These are phyloP conservation scores for Arachis hypogaea DNA, from an alignment of 306 rosid genomes.

Conservation along the genomic window DNA sequence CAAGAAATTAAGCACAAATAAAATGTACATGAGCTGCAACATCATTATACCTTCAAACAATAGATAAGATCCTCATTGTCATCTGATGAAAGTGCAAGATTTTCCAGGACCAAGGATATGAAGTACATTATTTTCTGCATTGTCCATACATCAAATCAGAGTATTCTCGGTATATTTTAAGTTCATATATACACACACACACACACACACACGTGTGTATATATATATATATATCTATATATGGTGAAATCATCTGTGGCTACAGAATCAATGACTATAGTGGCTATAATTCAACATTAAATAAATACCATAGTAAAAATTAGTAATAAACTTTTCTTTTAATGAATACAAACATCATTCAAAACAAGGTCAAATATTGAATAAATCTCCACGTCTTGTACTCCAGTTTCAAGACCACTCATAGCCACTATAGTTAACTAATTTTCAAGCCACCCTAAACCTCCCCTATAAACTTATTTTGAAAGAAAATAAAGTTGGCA, in stretches of 20 bases:
- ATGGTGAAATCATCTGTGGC: too few species aligned
- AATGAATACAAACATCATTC: too few species aligned
- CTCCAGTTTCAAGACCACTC: too few species aligned
- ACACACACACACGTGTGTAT: neutral
- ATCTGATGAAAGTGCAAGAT: conserved; percentile 85
- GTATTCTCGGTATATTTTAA: conserved; percentile 9
- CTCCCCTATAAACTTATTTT: neutral
- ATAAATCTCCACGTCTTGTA: too few species aligned
- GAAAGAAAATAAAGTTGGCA: neutral
- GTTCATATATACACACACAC: neutral
- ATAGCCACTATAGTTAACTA: too few species aligned
- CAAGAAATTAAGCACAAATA: neutral
- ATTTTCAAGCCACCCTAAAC: too few species aligned
- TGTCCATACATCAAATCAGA: conserved; percentile 49
- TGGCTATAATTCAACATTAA: too few species aligned
- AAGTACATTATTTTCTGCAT: conserved; percentile 89
- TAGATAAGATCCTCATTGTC: conserved; percentile 86
- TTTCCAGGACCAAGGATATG: conserved; percentile 79
- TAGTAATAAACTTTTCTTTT: too few species aligned
- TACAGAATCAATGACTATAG: too few species aligned
- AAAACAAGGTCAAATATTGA: too few species aligned
- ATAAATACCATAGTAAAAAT: too few species aligned
- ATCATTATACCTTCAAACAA: conserved; percentile 78
- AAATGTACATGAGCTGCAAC: neutral
- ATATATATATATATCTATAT: too few species aligned